These are phyloP conservation scores for Colletotrichum theobromicola DNA, from an alignment of 2,329 filamentous ascomycete species.

Conservation along the genomic window DNA sequence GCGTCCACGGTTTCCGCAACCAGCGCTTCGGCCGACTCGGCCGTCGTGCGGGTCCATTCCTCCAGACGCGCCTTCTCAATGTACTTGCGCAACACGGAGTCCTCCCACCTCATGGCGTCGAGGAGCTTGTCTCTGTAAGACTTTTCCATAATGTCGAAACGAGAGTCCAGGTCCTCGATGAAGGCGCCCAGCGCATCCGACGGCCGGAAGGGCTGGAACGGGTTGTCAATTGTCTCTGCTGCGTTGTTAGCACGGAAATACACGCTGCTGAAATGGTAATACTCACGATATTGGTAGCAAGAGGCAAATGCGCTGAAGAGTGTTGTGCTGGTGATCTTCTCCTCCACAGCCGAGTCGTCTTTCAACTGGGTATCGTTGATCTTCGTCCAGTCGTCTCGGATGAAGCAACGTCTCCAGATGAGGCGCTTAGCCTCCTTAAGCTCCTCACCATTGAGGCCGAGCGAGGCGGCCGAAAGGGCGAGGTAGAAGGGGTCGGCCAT, in stretches of 20 bases:
- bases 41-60: slow-evolving; percentile 62
- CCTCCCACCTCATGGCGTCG: slow-evolving; percentile 76
- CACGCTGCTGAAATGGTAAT: slow-evolving; percentile 18
- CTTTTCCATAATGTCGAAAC: slow-evolving; percentile 64
- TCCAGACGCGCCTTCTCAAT: slow-evolving; percentile 73
- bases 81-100: slow-evolving; percentile 66
- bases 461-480: slow-evolving; percentile 68
- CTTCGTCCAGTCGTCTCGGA: slow-evolving; percentile 83
- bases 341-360: slow-evolving; percentile 71
- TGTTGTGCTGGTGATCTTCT: slow-evolving; percentile 67
- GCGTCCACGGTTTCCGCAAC: slow-evolving; percentile 37
- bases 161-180: slow-evolving; percentile 64
- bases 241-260: slow-evolving; percentile 29
- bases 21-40: slow-evolving; percentile 41
- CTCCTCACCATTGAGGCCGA: slow-evolving; percentile 59
- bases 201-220: slow-evolving; percentile 54
- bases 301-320: slow-evolving; percentile 71
- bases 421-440: slow-evolving; percentile 62
- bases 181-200: slow-evolving; percentile 64
- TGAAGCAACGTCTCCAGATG: slow-evolving; percentile 88
- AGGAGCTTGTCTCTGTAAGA: slow-evolving; percentile 70
- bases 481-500: slow-evolving; percentile 74
- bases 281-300: slow-evolving; percentile 66
- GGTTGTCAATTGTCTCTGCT: slow-evolving; percentile 45
- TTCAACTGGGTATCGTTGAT: slow-evolving; percentile 81